These are phyloP conservation scores for Aureobasidium sp. DNA, from an alignment of 2,329 filamentous ascomycete genomes.

Conservation along the genomic window DNA sequence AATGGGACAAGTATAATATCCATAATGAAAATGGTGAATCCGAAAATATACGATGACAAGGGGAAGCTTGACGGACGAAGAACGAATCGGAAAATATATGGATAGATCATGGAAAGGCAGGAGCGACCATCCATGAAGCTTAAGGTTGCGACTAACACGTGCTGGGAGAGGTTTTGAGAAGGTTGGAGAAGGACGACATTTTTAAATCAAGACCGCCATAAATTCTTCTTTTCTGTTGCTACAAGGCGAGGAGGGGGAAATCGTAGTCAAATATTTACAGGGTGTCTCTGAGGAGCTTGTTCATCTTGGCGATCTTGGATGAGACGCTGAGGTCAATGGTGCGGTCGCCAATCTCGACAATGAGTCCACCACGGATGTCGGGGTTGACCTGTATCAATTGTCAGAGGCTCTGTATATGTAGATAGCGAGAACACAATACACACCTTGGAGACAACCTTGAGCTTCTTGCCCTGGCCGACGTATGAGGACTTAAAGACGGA, in stretches of 20 bases:
- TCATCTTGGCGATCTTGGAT: slow-evolving; percentile 92
- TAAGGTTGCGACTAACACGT: not conserved
- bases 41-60: too few species aligned
- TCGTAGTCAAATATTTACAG: slow-evolving; percentile 62
- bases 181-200: not conserved
- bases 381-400: slow-evolving; percentile 65
- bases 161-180: not conserved
- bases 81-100: not conserved
- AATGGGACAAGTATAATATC: too few species aligned
- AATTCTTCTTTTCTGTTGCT: slow-evolving; percentile 16
- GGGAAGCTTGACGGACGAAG: too few species aligned
- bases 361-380: slow-evolving; percentile 84
- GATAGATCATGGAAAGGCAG: not conserved
- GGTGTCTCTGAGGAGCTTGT: slow-evolving; percentile 95
- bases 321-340: slow-evolving; percentile 97
- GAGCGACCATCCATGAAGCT: not conserved
- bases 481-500: slow-evolving; percentile 86
- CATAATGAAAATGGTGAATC: not conserved
- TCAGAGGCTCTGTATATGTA: slow-evolving; percentile 16
- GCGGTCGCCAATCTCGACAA: slow-evolving; percentile 95
- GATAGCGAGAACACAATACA: slow-evolving; percentile 21
- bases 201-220: slow-evolving; percentile 11
- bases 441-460: slow-evolving; percentile 92
- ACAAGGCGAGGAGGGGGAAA: slow-evolving; percentile 11
- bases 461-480: slow-evolving; percentile 87